phyloP scores from a whole-genome alignment of 2,329 filamentous ascomycete genomes.

The Corynespora cassiicola region DNA sequence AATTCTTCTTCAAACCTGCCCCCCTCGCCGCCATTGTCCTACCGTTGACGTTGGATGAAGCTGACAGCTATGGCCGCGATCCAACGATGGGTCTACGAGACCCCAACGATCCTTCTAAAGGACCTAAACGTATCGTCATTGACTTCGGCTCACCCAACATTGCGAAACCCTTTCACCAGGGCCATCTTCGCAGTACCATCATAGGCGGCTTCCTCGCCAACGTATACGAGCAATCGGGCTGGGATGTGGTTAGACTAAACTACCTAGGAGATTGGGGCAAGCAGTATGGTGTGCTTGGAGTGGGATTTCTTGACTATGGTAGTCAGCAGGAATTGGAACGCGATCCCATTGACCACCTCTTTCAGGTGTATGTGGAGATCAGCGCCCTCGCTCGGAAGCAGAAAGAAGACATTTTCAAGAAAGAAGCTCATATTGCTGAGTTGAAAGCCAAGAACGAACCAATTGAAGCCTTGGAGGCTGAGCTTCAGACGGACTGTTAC shows the following conservation, averaged over 20 bases:
- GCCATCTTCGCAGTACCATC: constrained; percentile 73
- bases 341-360: constrained; percentile 78
- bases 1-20: constrained; percentile 73
- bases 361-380: constrained; percentile 76
- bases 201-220: constrained; percentile 72
- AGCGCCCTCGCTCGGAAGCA: constrained; percentile 62
- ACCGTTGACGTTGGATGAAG: constrained; percentile 67
- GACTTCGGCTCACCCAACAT: constrained; percentile 83
- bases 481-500: constrained; percentile 8
- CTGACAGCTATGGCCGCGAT: constrained; percentile 66
- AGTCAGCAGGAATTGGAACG: constrained; percentile 68
- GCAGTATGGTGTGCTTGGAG: constrained; percentile 68
- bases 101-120: constrained; percentile 61
- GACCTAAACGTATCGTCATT: constrained; percentile 68
- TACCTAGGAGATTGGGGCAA: constrained; percentile 77
- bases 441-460: too few species aligned
- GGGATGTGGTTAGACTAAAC: constrained; percentile 71
- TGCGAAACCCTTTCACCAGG: constrained; percentile 76
- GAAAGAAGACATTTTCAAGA: too few species aligned
- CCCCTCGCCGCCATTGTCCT: constrained; percentile 68
- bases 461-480: constrained; percentile 33
- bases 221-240: constrained; percentile 68
- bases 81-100: constrained; percentile 62
- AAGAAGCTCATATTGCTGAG: too few species aligned
- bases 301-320: constrained; percentile 74